These are phyloP conservation scores for Hymenoscyphus infarciens DNA, from an alignment of 2,329 filamentous ascomycete genomes.

Conservation along the genomic window DNA sequence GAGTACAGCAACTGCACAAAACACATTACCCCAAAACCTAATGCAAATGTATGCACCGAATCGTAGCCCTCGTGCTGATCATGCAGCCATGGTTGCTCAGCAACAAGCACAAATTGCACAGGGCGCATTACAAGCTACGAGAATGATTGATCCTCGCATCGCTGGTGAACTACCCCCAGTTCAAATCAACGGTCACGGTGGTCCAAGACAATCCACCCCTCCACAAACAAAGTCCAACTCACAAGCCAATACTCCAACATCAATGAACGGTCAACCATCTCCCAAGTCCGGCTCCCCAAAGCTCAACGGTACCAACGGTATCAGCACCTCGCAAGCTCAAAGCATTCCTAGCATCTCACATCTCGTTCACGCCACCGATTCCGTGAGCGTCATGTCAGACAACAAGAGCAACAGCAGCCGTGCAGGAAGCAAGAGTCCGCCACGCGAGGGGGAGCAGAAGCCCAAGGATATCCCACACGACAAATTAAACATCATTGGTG, in stretches of 20 bases:
- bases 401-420: slow-evolving; percentile 33
- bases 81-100: slow-evolving; percentile 37
- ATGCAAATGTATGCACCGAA: slow-evolving; percentile 35
- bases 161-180: slow-evolving; percentile 14
- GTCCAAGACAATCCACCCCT: slow-evolving; percentile 24
- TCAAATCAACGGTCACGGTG: slow-evolving; percentile 16
- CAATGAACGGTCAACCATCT: slow-evolving; percentile 16
- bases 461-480: slow-evolving; percentile 54
- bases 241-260: slow-evolving; percentile 24
- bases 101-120: slow-evolving; percentile 33
- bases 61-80: slow-evolving; percentile 39
- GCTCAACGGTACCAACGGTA: slow-evolving; percentile 13
- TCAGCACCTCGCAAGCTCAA: slow-evolving; percentile 28
- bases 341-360: slow-evolving; percentile 34
- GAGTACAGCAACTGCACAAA: slow-evolving; percentile 28
- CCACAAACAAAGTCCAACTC: slow-evolving; percentile 22
- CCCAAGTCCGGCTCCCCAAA: slow-evolving; percentile 23
- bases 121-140: slow-evolving; percentile 25
- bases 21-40: slow-evolving; percentile 11
- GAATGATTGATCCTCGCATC: slow-evolving; percentile 31
- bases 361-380: slow-evolving; percentile 33
- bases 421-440: slow-evolving; percentile 29
- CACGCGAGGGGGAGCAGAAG: slow-evolving; percentile 28
- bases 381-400: slow-evolving; percentile 29
- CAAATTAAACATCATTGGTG: slow-evolving; percentile 49